Evolutionary conservation across 768 basidiomycete species (phyloP).

Genomic region (Suillus ampliporus): DNA sequence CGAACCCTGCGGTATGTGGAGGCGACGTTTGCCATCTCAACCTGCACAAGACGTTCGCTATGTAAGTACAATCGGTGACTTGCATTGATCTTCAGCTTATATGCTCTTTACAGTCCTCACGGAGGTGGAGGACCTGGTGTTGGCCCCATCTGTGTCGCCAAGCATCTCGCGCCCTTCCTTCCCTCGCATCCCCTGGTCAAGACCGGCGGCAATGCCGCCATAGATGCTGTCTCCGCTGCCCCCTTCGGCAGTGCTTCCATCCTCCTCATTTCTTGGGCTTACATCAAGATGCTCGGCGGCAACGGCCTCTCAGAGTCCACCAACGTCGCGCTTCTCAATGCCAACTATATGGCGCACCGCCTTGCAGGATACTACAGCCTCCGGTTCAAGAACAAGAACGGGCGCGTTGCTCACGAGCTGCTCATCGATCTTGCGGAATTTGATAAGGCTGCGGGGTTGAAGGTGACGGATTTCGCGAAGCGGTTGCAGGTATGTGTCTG

Average conservation of each 20-base stretch:
- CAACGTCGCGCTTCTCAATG: slow-evolving; percentile 87
- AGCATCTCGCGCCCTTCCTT: slow-evolving; percentile 94
- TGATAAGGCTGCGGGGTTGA: slow-evolving; percentile 85
- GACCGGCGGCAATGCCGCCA: slow-evolving; percentile 70
- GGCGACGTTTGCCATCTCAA: slow-evolving; percentile 99
- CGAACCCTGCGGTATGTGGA: slow-evolving; percentile 92
- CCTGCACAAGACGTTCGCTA: slow-evolving; percentile 97
- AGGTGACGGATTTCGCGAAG: slow-evolving; percentile 97
- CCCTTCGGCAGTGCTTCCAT: slow-evolving; percentile 97
- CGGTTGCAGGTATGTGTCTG: slow-evolving; percentile 72
- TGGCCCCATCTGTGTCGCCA: slow-evolving; percentile 93
- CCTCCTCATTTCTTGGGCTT: slow-evolving; percentile 97
- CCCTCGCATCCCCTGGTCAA: slow-evolving; percentile 83
- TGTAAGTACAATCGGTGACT: slow-evolving; percentile 52
- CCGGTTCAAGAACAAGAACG: slow-evolving; percentile 89
- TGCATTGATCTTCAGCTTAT: background rate
- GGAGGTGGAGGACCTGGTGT: slow-evolving; percentile 98
- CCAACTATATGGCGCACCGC: slow-evolving; percentile 96
- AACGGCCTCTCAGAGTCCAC: slow-evolving; percentile 85
- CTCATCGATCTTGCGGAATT: slow-evolving; percentile 96
- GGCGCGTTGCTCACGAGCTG: slow-evolving; percentile 93
- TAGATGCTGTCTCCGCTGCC: slow-evolving; percentile 88
- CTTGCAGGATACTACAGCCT: slow-evolving; percentile 85
- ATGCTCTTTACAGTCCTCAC: slow-evolving; percentile 68
- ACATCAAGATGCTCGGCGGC: slow-evolving; percentile 99